These are phyloP conservation scores for Cyclotella baltica DNA, from an alignment of 108 stramenopile species.

Conservation along the genomic window DNA sequence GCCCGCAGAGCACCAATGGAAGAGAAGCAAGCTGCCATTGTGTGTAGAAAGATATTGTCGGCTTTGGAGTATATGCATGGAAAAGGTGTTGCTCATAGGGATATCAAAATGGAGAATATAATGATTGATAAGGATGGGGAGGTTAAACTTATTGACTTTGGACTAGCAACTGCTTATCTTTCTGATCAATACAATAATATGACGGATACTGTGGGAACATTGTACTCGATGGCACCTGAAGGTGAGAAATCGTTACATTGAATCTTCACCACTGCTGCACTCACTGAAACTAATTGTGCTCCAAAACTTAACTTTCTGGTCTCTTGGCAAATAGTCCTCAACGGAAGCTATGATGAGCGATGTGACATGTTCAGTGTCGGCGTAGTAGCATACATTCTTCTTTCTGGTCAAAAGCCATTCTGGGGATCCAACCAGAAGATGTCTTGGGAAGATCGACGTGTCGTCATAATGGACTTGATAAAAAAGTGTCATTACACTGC, in stretches of 20 bases:
- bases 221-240: slow-evolving; percentile 22
- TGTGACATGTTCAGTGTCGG: slow-evolving; percentile 22
- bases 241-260: not conserved
- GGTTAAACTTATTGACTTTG: slow-evolving; percentile 49
- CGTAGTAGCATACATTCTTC: slow-evolving; percentile 22
- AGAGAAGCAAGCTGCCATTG: slow-evolving; percentile 1
- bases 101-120: slow-evolving; percentile 88
- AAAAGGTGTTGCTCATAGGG: slow-evolving; percentile 60
- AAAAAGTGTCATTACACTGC: slow-evolving; percentile 30
- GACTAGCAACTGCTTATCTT: slow-evolving; percentile 28
- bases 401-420: slow-evolving; percentile 39
- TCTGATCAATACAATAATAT: slow-evolving; percentile 25
- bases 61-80: slow-evolving; percentile 65
- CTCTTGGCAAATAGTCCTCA: not conserved
- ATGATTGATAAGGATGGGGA: slow-evolving; percentile 52
- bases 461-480: slow-evolving; percentile 35
- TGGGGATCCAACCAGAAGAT: slow-evolving; percentile 20
- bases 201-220: slow-evolving; percentile 24
- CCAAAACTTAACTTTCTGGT: not conserved
- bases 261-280: too few species aligned
- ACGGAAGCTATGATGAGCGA: slow-evolving; percentile 12
- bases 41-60: slow-evolving; percentile 29
- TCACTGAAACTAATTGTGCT: too few species aligned
- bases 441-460: slow-evolving; percentile 24
- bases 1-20: not conserved